Evolutionary conservation across 495 filamentous ascomycete species (phyloP).

Genomic region (Penicillium coffeae): DNA sequence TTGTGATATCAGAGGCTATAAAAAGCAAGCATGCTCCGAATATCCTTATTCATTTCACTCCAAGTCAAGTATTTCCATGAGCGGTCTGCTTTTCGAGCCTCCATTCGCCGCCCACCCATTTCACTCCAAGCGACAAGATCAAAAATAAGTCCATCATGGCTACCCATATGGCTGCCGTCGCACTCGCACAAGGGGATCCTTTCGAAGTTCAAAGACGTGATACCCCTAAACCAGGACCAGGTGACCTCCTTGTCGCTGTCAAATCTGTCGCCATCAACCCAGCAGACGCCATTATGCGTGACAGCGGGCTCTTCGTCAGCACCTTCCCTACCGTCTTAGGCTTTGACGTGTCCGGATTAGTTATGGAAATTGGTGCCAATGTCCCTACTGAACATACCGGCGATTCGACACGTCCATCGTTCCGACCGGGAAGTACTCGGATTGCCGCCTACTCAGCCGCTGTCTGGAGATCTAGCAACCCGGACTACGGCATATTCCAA

Average conservation of each 20-base stretch:
- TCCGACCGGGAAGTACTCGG: slow-evolving; percentile 37
- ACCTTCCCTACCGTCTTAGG: slow-evolving; percentile 44
- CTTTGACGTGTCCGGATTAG: slow-evolving; percentile 44
- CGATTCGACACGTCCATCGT: slow-evolving; percentile 2
- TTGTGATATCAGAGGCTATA: no score
- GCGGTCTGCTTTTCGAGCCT: not conserved
- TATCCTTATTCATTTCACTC: not conserved
- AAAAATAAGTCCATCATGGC: slow-evolving; percentile 21
- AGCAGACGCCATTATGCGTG: slow-evolving; percentile 36
- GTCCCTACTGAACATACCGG: slow-evolving; percentile 27
- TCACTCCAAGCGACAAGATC: no score
- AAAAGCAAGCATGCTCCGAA: slow-evolving; percentile 8
- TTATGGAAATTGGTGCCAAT: slow-evolving; percentile 39
- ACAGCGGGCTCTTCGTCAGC: slow-evolving; percentile 36
- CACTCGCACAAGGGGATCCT: slow-evolving; percentile 25
- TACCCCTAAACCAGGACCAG: slow-evolving; percentile 42
- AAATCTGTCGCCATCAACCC: slow-evolving; percentile 51
- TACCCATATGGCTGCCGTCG: slow-evolving; percentile 42
- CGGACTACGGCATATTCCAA: slow-evolving; percentile 48
- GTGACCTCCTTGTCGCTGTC: slow-evolving; percentile 46
- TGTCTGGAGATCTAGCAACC: slow-evolving; percentile 32
- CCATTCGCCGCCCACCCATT: no score
- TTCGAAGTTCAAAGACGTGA: slow-evolving; percentile 31
- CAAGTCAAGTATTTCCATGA: not conserved
- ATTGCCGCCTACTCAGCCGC: slow-evolving; percentile 38